Evolutionary conservation across 192 early-diverging fungal genomes (phyloP).

Genomic region (Coemansia sp.): DNA sequence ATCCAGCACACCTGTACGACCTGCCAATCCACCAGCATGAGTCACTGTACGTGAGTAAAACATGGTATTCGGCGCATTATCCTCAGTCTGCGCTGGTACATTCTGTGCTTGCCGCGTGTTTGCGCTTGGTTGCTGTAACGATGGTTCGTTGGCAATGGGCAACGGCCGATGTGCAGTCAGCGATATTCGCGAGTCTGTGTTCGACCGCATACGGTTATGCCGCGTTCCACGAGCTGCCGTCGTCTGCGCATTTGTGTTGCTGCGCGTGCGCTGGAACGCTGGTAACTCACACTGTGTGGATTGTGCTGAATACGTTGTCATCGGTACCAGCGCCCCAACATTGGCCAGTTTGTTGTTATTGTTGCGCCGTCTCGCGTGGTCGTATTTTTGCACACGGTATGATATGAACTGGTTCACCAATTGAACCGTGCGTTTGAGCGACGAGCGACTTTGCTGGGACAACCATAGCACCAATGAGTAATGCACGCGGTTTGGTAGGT

Average conservation of each 20-base stretch:
- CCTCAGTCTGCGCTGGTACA: background rate
- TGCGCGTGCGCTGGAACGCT: conserved; percentile 37
- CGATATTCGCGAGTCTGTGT: conserved; percentile 41
- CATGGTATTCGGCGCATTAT: conserved; percentile 1
- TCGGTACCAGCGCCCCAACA: conserved; percentile 7
- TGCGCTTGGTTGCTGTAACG: background rate
- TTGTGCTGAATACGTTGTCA: conserved; percentile 38
- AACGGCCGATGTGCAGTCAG: conserved; percentile 26
- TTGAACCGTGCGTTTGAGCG: conserved; percentile 70
- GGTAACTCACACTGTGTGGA: conserved; percentile 40
- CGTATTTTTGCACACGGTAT: conserved; percentile 71
- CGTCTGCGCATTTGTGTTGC: conserved; percentile 18
- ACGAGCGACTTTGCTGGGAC: conserved; percentile 56
- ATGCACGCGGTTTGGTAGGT: conserved; percentile 81
- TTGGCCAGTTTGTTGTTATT: background rate
- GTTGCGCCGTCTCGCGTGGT: conserved; percentile 21
- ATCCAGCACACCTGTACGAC: background rate
- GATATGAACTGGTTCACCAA: conserved; percentile 85
- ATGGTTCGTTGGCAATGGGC: background rate
- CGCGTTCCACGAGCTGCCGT: background rate
- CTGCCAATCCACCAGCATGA: background rate
- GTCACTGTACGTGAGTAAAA: background rate
- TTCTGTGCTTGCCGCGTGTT: background rate
- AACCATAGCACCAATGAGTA: conserved; percentile 85
- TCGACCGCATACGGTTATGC: conserved; percentile 41